Percentiles rank a stretch among this genome's conserved stretches.
Evolutionary conservation across 225 moss, liverwort and hornwort genomes (phyloP).

Genomic region (Physcomitrellopsis africana): DNA sequence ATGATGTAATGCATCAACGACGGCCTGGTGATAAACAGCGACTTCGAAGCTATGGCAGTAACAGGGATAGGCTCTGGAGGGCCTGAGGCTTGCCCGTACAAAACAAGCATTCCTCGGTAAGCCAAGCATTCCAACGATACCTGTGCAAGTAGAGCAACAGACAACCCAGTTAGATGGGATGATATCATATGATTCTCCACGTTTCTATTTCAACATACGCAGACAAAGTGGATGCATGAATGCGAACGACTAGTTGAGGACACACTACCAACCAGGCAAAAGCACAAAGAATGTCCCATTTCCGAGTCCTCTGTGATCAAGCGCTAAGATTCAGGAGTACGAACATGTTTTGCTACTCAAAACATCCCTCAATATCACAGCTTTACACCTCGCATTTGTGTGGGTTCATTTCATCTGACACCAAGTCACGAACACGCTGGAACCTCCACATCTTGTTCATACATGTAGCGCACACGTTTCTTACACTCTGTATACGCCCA

Average conservation of each 20-base stretch:
- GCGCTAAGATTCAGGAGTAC: background rate
- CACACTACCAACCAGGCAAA: background rate
- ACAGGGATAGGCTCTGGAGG: slow-evolving; percentile 44
- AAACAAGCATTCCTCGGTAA: slow-evolving; percentile 58
- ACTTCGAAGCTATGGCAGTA: slow-evolving; percentile 45
- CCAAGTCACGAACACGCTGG: too few species aligned
- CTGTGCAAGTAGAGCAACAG: slow-evolving; percentile 39
- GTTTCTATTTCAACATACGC: background rate
- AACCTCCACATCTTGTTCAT: too few species aligned
- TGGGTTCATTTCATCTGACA: too few species aligned
- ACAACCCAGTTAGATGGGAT: slow-evolving; percentile 18
- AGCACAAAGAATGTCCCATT: background rate
- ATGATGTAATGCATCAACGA: slow-evolving; percentile 48
- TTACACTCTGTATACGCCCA: too few species aligned
- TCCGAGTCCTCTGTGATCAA: background rate
- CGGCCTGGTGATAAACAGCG: slow-evolving; percentile 62
- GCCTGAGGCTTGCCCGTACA: slow-evolving; percentile 80
- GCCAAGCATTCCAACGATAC: slow-evolving; percentile 69
- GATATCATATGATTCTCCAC: background rate
- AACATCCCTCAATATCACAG: background rate
- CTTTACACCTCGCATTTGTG: too few species aligned
- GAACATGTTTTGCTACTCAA: background rate
- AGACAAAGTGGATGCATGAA: background rate
- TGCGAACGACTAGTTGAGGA: background rate
- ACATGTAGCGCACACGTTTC: too few species aligned